Base-by-base conservation (phyloP, 192 early-diverging fungal genomes). In the Entomortierella beljakovae region DNA sequence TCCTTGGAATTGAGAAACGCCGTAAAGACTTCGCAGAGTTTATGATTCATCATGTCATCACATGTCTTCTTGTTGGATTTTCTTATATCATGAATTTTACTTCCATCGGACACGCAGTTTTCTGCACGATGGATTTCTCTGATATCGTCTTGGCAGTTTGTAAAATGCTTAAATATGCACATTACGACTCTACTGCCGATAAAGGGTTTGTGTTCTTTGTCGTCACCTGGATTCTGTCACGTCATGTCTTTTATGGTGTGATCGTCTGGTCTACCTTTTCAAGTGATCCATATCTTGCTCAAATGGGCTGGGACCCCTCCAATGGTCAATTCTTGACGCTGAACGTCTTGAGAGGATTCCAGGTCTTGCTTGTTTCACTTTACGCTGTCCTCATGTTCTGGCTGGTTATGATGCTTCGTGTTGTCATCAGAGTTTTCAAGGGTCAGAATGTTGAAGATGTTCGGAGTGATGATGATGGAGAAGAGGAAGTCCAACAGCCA, bases 81-180 rank as follows among this genome's bases (percentile, higher is more conserved):
- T 89, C 87, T 46, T 91, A 92, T 68, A 59, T 61, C 2, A 87
- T 67, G 57, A 86, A 92, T 55, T 86, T 86, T 28, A 91, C 89
- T 34, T 81, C 86, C 5, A 72, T 89, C 22, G 91, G 91, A 18
- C 87, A 91, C 64, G 84, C 86, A 4, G 83, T 90, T 16, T 83
- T 92, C 37, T 80, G 88, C 20, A 76, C 85, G 43, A 86, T 92
- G 87, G 91, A 92, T 80, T 76, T 90, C 29, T 83, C 89, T 22
- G 91, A 92, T 74, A 81, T 87, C 67, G 75, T 89, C 28, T 53
- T 92, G 15, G 29, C 80, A 72, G 84, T 31, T 68, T 43, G 93
- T 93, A 59, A 96, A 92, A 85, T 89, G 87, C 71, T 94, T 29
- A 92, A 93, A 57, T 96, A 96, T 57, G 53, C 90, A 32, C 68